These are phyloP conservation scores for Adansonia rubrostipa DNA, from an alignment of 441 rosid genomes.

Conservation along the genomic window DNA sequence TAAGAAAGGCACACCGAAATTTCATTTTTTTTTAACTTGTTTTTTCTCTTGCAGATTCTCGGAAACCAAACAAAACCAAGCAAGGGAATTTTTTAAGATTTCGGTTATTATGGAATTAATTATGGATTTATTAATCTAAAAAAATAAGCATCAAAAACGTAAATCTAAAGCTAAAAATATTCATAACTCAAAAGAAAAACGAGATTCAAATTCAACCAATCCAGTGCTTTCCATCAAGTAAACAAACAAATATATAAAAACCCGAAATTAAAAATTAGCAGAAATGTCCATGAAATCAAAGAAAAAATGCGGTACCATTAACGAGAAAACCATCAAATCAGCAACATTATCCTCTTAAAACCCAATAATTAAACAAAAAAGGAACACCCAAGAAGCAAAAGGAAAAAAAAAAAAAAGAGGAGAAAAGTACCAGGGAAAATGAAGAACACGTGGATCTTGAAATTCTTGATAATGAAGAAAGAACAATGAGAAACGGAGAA, in stretches of 20 bases:
- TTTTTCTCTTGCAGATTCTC: neutral
- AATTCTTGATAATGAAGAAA: slow-evolving; percentile 8
- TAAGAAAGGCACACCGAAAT: neutral
- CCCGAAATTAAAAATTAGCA: neutral
- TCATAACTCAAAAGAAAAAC: neutral
- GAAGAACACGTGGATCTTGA: slow-evolving; percentile 3
- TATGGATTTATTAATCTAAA: neutral
- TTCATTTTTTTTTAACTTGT: neutral
- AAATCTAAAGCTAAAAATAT: neutral
- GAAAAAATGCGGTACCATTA: neutral
- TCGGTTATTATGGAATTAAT: neutral
- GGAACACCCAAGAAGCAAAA: neutral
- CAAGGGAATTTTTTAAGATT: neutral
- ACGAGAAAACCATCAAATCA: neutral
- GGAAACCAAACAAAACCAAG: neutral
- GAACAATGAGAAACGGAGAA: neutral
- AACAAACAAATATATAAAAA: neutral
- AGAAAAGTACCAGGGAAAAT: neutral
- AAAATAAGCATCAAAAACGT: neutral
- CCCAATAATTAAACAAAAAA: neutral
- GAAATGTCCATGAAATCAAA: neutral
- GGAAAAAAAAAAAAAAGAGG: neutral
- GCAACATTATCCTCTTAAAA: neutral
- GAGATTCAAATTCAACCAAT: neutral
- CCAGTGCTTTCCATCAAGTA: neutral